Evolutionary conservation across 2,329 filamentous ascomycete genomes (phyloP).

Genomic region (Lecanosticta acicola): DNA sequence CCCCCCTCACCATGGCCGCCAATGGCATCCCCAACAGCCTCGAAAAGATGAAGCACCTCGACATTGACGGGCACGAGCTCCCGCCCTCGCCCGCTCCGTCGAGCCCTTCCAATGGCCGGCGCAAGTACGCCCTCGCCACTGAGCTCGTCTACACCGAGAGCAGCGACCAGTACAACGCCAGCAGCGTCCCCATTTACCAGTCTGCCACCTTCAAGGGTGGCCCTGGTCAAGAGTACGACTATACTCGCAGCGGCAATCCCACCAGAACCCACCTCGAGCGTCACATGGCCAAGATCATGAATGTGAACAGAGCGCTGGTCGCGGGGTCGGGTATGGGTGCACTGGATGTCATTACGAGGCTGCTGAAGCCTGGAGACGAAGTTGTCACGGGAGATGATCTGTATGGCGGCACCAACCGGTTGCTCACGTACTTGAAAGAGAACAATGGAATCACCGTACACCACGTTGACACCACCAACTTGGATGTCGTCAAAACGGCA

Average conservation of each 20-base stretch:
- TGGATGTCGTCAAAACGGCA: slow-evolving; percentile 62
- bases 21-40: slow-evolving; percentile 34
- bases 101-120: slow-evolving; percentile 72
- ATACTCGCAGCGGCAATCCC: slow-evolving; percentile 94
- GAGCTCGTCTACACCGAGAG: slow-evolving; percentile 95
- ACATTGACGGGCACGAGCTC: slow-evolving; percentile 76
- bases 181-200: slow-evolving; percentile 94
- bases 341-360: slow-evolving; percentile 87
- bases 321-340: slow-evolving; percentile 97
- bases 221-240: slow-evolving; percentile 86
- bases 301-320: slow-evolving; percentile 80
- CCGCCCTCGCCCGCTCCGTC: slow-evolving; percentile 91
- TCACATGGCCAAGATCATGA: slow-evolving; percentile 98
- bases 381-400: slow-evolving; percentile 95
- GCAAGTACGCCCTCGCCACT: slow-evolving; percentile 84
- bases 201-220: slow-evolving; percentile 94
- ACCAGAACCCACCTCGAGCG: slow-evolving; percentile 93
- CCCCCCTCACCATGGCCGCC: slow-evolving; percentile 24
- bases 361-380: slow-evolving; percentile 88
- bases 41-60: slow-evolving; percentile 47
- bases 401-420: slow-evolving; percentile 89
- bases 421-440: slow-evolving; percentile 84
- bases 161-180: slow-evolving; percentile 94
- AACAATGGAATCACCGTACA: slow-evolving; percentile 90
- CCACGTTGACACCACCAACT: slow-evolving; percentile 87